Conservation (phyloP, 768 basidiomycete genomes). For the Dictyophora rubrovolvata region DNA sequence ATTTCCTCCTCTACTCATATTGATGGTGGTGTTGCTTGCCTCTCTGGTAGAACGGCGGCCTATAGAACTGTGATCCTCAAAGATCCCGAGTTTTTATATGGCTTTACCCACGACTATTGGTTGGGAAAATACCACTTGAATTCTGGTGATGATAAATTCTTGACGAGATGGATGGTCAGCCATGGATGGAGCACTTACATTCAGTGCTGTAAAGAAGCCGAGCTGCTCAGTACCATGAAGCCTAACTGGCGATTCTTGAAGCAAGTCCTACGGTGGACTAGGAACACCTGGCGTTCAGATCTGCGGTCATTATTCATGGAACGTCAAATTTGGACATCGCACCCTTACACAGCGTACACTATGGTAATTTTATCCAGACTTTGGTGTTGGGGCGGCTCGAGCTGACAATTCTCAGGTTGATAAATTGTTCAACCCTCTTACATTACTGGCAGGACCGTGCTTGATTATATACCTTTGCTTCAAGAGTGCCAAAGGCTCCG, state of each 20-base stretch:
- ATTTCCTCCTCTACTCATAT: slow-evolving; percentile 84
- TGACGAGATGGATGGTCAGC: slow-evolving; percentile 94
- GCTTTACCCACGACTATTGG: slow-evolving; percentile 93
- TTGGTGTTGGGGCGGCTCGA: neutral
- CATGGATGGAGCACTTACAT: slow-evolving; percentile 96
- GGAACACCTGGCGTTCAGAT: slow-evolving; percentile 92
- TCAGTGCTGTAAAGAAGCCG: slow-evolving; percentile 75
- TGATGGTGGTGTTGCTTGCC: slow-evolving; percentile 84
- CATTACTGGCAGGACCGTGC: slow-evolving; percentile 73
- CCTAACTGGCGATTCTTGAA: slow-evolving; percentile 94
- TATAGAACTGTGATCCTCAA: slow-evolving; percentile 92
- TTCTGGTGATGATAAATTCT: slow-evolving; percentile 88
- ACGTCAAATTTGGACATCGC: slow-evolving; percentile 74
- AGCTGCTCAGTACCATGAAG: slow-evolving; percentile 89
- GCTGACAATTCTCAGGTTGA: slow-evolving; percentile 44
- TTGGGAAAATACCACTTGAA: slow-evolving; percentile 90
- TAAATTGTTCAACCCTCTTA: slow-evolving; percentile 80
- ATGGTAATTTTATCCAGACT: slow-evolving; percentile 48
- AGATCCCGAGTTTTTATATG: slow-evolving; percentile 86
- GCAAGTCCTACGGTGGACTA: slow-evolving; percentile 87
- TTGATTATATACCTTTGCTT: slow-evolving; percentile 69
- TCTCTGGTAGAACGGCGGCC: slow-evolving; percentile 88
- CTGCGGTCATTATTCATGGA: slow-evolving; percentile 83
- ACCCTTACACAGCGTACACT: slow-evolving; percentile 76
- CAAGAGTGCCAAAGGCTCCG: slow-evolving; percentile 62